Conservation (phyloP, 441 rosid species). For the Erodium texanum region DNA sequence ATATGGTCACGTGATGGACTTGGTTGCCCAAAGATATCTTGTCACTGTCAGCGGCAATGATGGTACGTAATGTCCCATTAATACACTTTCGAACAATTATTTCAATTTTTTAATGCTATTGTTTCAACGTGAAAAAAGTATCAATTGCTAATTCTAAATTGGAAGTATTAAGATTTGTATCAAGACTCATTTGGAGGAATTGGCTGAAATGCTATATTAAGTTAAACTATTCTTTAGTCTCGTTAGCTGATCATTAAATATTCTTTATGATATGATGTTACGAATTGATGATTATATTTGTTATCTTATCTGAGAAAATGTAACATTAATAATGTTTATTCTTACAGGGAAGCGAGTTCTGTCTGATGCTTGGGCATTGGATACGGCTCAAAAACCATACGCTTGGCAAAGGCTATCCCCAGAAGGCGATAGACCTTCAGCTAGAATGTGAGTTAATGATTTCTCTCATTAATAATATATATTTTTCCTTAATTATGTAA, state of each 20-base stretch:
- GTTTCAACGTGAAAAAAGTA: not conserved
- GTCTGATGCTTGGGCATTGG: slow-evolving; percentile 91
- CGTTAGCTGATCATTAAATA: too few relatives aligned
- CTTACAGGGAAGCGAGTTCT: slow-evolving; percentile 77
- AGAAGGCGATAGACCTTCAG: slow-evolving; percentile 86
- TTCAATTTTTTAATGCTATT: not conserved
- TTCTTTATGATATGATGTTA: not conserved
- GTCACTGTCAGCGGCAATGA: slow-evolving; percentile 96
- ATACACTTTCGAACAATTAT: not conserved
- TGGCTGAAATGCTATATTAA: too few relatives aligned
- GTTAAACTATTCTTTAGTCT: too few relatives aligned
- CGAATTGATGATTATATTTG: not conserved
- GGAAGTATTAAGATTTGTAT: not conserved
- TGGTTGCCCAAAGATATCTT: slow-evolving; percentile 89
- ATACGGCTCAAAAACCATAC: slow-evolving; percentile 98
- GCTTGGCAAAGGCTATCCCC: slow-evolving; percentile 85
- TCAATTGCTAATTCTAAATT: not conserved
- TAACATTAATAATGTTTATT: too few relatives aligned
- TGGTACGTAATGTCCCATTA: slow-evolving; percentile 37
- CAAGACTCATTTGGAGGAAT: too few relatives aligned
- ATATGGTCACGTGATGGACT: slow-evolving; percentile 96
- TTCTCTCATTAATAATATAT: not conserved
- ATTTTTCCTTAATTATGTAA: not conserved
- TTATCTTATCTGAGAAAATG: not conserved
- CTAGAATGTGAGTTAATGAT: slow-evolving; percentile 68